These are phyloP conservation scores for Rhodotorula sp. DNA, from an alignment of 1,284 basidiomycete species.

Conservation along the genomic window DNA sequence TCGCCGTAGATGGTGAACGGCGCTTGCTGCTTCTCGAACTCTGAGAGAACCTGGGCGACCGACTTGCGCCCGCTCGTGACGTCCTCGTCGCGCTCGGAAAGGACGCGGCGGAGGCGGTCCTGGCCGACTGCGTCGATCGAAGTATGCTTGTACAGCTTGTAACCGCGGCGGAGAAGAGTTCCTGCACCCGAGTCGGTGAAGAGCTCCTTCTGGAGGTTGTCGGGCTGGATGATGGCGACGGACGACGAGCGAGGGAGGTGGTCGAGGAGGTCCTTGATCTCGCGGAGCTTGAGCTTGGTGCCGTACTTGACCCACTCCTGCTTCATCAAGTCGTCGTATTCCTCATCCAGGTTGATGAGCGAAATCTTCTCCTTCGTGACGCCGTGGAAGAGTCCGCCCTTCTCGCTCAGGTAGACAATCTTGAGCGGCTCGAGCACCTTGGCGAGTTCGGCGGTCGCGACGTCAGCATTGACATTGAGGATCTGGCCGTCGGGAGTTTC, in stretches of 20 bases:
- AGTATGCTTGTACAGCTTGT: constrained; percentile 91
- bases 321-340: constrained; percentile 96
- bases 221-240: constrained; percentile 94
- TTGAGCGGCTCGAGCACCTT: constrained; percentile 98
- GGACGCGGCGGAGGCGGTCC: constrained; percentile 86
- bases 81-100: constrained; percentile 92
- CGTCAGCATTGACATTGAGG: constrained; percentile 93
- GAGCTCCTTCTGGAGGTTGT: constrained; percentile 93
- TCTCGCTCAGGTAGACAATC: constrained; percentile 98
- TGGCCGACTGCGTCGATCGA: constrained; percentile 80
- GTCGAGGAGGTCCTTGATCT: constrained; percentile 99
- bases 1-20: constrained; percentile 97
- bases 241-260: constrained; percentile 96
- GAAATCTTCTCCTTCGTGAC: constrained; percentile 91
- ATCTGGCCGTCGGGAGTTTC: constrained; percentile 90
- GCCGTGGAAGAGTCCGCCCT: constrained; percentile 96
- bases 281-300: constrained; percentile 97
- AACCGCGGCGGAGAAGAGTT: constrained; percentile 93
- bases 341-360: constrained; percentile 97
- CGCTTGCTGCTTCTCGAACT: constrained; percentile 56
- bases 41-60: constrained; percentile 82
- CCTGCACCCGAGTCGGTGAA: constrained; percentile 98
- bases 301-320: constrained; percentile 99
- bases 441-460: constrained; percentile 90
- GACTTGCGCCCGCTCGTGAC: constrained; percentile 79